Base-by-base conservation (phyloP, 73 alveolate genomes). In the Durusdinium trenchii region DNA sequence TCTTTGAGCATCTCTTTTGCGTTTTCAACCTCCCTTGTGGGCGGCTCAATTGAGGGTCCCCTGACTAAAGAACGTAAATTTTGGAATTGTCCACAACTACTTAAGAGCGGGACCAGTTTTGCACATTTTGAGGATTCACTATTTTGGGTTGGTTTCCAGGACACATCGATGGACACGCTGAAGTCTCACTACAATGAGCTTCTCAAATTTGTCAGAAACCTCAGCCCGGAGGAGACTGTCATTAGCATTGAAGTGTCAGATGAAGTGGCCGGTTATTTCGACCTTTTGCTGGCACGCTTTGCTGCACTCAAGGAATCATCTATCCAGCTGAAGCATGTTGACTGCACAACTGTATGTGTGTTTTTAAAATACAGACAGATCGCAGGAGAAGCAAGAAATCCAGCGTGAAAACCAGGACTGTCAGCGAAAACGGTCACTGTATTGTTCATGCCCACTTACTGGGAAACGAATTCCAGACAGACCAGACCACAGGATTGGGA, bases 151-250 rank as follows among this genome's bases (percentile, higher is more conserved):
- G n/a, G 38, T 78, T 43, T 64, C 28, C 84, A 87, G 95, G 95
- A 64, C 40, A 64, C 95, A 30, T 87, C 95, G 30, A 47, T 87
- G 95, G 95, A 87, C 76, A 87, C 95, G n/a, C 76, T 87, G 50
- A 87, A 87, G 84, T 87, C 95, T n/a, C 95, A 87, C 95, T 87
- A 87, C 95, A 87, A 87, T 38, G 95, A 87, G 85, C 84, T 87
- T 43, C 85, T 87, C 62, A 42, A 61, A n/a, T 87, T 87, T 47
- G 95, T 87, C 83, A 61, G 95, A n/a, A 87, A 87, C 32, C 84
- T 87, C 40, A 87, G 95, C 95, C 50, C 40, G 28, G 95, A 87
- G 95, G 95, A 38, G 26, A 3, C 26, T n/a, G 2, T 35, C 14
- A 40, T 6, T 6, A 20, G 43, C 78, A 14, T 30, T 35, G 30